Conservation (phyloP, 1,139 yeast genomes). For the Blastobotrys proliferans region DNA sequence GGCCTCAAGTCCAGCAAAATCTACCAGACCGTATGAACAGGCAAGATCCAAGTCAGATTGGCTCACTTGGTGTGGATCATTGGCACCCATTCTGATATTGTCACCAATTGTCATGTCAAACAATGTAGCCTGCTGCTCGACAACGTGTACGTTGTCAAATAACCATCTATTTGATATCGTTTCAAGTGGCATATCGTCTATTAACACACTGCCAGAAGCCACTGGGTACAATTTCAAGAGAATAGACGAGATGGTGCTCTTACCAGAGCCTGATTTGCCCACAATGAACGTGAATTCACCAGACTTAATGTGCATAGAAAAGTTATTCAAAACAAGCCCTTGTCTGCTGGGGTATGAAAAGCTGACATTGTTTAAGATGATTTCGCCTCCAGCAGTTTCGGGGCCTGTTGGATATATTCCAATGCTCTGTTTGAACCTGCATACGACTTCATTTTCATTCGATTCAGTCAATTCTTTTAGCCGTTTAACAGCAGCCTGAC, state of each 20-base stretch:
- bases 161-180: slow-evolving; percentile 51
- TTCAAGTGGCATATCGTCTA: slow-evolving; percentile 52
- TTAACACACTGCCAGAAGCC: slow-evolving; percentile 45
- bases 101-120: slow-evolving; percentile 61
- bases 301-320: slow-evolving; percentile 45
- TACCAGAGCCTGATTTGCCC: slow-evolving; percentile 90
- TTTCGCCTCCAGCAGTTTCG: slow-evolving; percentile 37
- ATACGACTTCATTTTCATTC: slow-evolving; percentile 14
- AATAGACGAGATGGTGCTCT: slow-evolving; percentile 71
- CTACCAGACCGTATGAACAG: slow-evolving; percentile 3
- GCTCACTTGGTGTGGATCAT: slow-evolving; percentile 11
- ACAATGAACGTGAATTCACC: slow-evolving; percentile 57
- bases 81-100: slow-evolving; percentile 50
- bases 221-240: slow-evolving; percentile 55
- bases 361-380: slow-evolving; percentile 48
- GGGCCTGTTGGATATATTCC: slow-evolving; percentile 31
- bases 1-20: slow-evolving; percentile 49
- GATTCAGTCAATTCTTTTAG: slow-evolving; percentile 18
- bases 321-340: slow-evolving; percentile 43
- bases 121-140: slow-evolving; percentile 65
- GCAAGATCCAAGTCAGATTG: slow-evolving; percentile 3
- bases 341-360: slow-evolving; percentile 63
- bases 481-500: slow-evolving; percentile 24
- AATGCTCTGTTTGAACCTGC: slow-evolving; percentile 18
- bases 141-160: slow-evolving; percentile 58